Evolutionary conservation across 306 rosid genomes (phyloP), one percentile per base, ranked within the genome.

Genomic region (Dalbergia cochinchinensis): DNA sequence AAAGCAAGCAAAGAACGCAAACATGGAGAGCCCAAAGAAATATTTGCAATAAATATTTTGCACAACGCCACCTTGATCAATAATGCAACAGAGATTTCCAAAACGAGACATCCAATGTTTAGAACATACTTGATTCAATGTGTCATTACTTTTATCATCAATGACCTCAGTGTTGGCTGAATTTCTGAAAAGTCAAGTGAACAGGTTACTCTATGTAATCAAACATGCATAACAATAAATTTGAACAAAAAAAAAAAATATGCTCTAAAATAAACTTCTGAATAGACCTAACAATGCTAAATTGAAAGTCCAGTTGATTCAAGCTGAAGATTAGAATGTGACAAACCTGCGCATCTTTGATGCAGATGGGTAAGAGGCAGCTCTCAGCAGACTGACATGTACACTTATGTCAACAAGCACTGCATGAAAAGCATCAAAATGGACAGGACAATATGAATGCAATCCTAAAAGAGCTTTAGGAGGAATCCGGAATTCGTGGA

Each of bases 401-500:
- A 94, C 88, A 77, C 88, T 90, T 71, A 83, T 86, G 80, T 94
- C 98, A 76, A 94, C 81, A 75, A 92, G 97, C 72, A 92, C 96
- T 16, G 96, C 84, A 83, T 94, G 98, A 63, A 89, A 87, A 64
- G 86, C 83, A 86, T 94, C 97, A 85, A 94, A 94, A 83, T 90
- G 87, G 68, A 94, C 88, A 12, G 97, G 98, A 83, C 92, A 92
- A 80, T 92, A 92, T 7, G 98, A 88, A 89, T 94, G 97, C 83
- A 94, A 80, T 74, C 98, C 98, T 82, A 85, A 45, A 66, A 94
- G 89, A 78, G 97, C 91, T 85, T 90, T 90, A 26, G 98, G 93
- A 74, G 97, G 97, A 77, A 94, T 88, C 37, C 96, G 83, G 60
- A 90, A 94, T 85, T 92, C 98, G 85, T 94, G 98, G 68, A 91